These are phyloP conservation scores for Tricladium varicosporioides DNA, from an alignment of 2,329 filamentous ascomycete genomes.

Conservation along the genomic window DNA sequence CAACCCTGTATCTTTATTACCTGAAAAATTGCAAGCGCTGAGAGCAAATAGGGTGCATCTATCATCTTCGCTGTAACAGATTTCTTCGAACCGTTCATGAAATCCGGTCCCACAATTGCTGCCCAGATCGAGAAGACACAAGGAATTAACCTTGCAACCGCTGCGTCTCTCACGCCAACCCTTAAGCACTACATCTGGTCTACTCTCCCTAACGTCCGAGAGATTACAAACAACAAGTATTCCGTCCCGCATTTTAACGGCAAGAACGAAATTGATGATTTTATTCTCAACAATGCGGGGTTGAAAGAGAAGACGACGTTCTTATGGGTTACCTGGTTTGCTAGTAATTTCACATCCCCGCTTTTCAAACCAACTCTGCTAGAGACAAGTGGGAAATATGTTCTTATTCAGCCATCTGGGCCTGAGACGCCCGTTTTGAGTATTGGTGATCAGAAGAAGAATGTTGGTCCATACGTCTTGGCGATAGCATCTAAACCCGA, in stretches of 20 bases:
- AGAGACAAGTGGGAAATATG: slow-evolving; percentile 29
- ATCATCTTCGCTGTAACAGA: slow-evolving; percentile 55
- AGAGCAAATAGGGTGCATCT: slow-evolving; percentile 38
- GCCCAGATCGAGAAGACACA: slow-evolving; percentile 41
- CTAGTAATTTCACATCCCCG: slow-evolving; percentile 33
- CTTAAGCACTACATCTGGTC: slow-evolving; percentile 45
- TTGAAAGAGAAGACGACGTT: slow-evolving; percentile 41
- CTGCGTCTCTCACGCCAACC: slow-evolving; percentile 39
- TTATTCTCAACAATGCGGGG: slow-evolving; percentile 32
- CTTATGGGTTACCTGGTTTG: slow-evolving; percentile 38
- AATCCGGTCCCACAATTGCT: slow-evolving; percentile 32
- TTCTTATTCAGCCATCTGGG: slow-evolving; percentile 31
- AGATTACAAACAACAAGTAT: slow-evolving; percentile 38
- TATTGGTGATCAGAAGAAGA: slow-evolving; percentile 34
- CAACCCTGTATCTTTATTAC: background rate
- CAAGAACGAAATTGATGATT: slow-evolving; percentile 37
- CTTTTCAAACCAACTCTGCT: slow-evolving; percentile 27
- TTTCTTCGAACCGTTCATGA: slow-evolving; percentile 51
- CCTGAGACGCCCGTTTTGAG: slow-evolving; percentile 29
- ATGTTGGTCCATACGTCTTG: slow-evolving; percentile 35
- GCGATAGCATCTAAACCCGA: slow-evolving; percentile 34
- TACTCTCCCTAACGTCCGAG: slow-evolving; percentile 38
- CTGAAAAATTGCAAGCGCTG: background rate
- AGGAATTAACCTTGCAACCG: slow-evolving; percentile 44
- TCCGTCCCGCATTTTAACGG: slow-evolving; percentile 36